phyloP scores from a whole-genome alignment of 164 flowering plant species.

The Vitis cinerea region DNA sequence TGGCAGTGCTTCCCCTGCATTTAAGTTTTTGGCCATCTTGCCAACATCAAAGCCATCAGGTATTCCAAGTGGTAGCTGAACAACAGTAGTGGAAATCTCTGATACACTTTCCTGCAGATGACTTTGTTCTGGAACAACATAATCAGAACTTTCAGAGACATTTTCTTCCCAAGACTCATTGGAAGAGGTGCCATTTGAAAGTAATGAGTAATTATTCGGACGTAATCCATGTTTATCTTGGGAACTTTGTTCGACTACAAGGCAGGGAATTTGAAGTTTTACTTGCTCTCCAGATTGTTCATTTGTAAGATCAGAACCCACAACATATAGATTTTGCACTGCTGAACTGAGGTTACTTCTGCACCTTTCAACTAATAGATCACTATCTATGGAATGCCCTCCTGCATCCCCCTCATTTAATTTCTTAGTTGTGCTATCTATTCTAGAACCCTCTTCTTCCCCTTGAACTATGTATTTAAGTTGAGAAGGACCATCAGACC shows the following conservation, averaged over 20 bases:
- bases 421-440: slow-evolving; percentile 4
- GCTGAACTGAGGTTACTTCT: background rate
- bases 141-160: background rate
- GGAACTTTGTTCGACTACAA: slow-evolving; percentile 1
- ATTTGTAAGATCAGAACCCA: background rate
- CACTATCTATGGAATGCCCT: slow-evolving; percentile 1
- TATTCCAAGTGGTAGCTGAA: background rate
- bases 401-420: slow-evolving; percentile 9
- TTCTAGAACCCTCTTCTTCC: slow-evolving; percentile 9
- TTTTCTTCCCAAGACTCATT: slow-evolving; percentile 9
- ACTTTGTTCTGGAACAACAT: background rate
- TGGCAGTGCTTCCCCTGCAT: background rate
- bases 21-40: background rate
- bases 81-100: background rate
- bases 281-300: background rate
- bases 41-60: background rate
- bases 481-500: slow-evolving; percentile 9
- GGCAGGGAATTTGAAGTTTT: slow-evolving; percentile 7
- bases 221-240: background rate
- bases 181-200: slow-evolving; percentile 1
- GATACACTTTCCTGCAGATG: slow-evolving; percentile 9
- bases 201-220: slow-evolving; percentile 2
- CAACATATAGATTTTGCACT: background rate
- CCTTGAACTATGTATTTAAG: slow-evolving; percentile 1
- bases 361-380: background rate